Evolutionary conservation across 2,329 filamentous ascomycete genomes (phyloP).

Genomic region (Verticillium isaacii): DNA sequence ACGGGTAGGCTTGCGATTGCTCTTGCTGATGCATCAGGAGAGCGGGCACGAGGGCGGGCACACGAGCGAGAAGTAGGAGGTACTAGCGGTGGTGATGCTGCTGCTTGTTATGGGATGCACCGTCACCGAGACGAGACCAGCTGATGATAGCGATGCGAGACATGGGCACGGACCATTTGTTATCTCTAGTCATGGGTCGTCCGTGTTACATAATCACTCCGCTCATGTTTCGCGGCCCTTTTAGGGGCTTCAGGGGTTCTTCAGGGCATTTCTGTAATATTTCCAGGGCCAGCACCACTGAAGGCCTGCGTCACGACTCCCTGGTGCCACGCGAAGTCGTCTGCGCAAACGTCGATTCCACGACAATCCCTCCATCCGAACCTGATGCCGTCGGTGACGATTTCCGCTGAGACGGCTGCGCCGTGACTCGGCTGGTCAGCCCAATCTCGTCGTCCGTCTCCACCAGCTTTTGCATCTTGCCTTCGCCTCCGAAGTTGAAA

Average conservation of each 20-base stretch:
- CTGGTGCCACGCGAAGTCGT: no score
- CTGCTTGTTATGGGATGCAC: no score
- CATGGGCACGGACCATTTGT: not conserved
- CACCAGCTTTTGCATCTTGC: not conserved
- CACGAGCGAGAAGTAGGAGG: no score
- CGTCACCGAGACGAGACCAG: not conserved
- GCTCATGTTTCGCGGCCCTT: no score
- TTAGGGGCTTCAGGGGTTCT: no score
- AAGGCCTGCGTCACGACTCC: no score
- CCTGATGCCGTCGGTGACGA: not conserved
- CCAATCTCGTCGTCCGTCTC: conserved; percentile 7
- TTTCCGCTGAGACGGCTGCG: not conserved
- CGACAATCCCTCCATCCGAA: conserved; percentile 14
- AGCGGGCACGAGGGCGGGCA: not conserved
- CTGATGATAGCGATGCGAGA: not conserved
- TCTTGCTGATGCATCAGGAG: not conserved
- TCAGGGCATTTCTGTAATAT: no score
- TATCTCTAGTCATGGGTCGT: not conserved
- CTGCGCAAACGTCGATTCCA: no score
- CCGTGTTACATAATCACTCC: no score
- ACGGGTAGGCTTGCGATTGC: not conserved
- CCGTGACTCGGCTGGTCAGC: not conserved
- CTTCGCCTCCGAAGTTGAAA: conserved; percentile 1
- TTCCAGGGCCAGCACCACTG: no score
- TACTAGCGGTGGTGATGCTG: no score